Percentiles rank a stretch among this genome's conserved stretches.
These are phyloP conservation scores for Sporothrix humicola DNA, from an alignment of 2,329 filamentous ascomycete species.

Conservation along the genomic window DNA sequence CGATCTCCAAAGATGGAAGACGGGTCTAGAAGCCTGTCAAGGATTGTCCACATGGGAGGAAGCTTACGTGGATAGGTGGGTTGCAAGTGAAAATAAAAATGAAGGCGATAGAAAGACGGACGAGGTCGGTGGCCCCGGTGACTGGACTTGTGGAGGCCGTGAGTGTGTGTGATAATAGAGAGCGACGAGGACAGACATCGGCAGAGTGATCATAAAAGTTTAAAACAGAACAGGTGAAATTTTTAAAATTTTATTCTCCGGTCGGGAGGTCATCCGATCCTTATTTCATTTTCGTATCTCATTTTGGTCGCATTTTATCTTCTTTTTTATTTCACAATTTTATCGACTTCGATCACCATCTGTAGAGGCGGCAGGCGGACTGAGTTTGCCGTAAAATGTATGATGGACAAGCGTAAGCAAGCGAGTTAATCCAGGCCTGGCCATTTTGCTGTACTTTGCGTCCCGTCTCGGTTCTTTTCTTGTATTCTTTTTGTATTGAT, in stretches of 20 bases:
- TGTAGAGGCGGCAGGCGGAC: neutral
- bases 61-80: neutral
- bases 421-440: conserved; percentile 1
- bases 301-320: neutral
- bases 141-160: neutral
- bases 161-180: neutral
- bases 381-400: neutral
- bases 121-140: neutral
- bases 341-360: neutral
- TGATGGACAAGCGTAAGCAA: neutral
- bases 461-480: conserved; percentile 1
- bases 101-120: neutral
- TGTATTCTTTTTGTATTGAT: neutral
- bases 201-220: neutral
- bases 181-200: neutral
- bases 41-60: neutral
- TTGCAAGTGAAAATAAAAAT: neutral
- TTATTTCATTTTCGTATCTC: neutral
- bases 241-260: conserved; percentile 12
- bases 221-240: neutral
- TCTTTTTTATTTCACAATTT: neutral
- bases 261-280: conserved; percentile 19
- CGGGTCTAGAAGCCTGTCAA: neutral
- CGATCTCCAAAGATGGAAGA: neutral
- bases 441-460: neutral